Conservation (phyloP, 2,329 filamentous ascomycete species). For the Ceratocystis destructans region DNA sequence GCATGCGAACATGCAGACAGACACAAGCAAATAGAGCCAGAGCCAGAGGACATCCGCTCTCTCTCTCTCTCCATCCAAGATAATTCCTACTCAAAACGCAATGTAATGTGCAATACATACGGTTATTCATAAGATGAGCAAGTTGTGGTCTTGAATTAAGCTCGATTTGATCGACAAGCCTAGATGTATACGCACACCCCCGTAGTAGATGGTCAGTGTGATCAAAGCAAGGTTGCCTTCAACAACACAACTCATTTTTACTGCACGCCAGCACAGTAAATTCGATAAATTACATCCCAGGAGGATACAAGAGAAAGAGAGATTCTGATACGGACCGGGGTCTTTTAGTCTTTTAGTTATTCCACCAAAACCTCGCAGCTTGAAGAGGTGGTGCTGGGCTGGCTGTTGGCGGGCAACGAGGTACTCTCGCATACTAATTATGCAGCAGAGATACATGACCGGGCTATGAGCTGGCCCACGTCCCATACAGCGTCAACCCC, state of each 20-base stretch:
- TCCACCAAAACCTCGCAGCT: background rate
- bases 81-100: no score
- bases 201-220: background rate
- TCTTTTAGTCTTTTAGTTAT: constrained; percentile 3
- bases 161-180: background rate
- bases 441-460: background rate
- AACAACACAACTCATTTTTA: background rate
- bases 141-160: background rate
- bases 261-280: background rate
- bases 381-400: background rate
- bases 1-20: no score
- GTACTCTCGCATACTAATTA: background rate
- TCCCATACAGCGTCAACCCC: background rate
- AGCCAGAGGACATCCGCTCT: no score
- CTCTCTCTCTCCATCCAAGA: no score
- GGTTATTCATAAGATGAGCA: background rate
- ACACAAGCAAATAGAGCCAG: no score
- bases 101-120: background rate
- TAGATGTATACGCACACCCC: background rate
- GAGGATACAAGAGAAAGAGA: background rate
- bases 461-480: background rate
- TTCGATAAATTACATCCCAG: background rate
- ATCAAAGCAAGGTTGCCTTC: no score
- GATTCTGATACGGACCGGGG: constrained; percentile 3
- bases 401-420: background rate